These are phyloP conservation scores for Suillus fuscotomentosus DNA, from an alignment of 768 basidiomycete genomes.

Conservation along the genomic window DNA sequence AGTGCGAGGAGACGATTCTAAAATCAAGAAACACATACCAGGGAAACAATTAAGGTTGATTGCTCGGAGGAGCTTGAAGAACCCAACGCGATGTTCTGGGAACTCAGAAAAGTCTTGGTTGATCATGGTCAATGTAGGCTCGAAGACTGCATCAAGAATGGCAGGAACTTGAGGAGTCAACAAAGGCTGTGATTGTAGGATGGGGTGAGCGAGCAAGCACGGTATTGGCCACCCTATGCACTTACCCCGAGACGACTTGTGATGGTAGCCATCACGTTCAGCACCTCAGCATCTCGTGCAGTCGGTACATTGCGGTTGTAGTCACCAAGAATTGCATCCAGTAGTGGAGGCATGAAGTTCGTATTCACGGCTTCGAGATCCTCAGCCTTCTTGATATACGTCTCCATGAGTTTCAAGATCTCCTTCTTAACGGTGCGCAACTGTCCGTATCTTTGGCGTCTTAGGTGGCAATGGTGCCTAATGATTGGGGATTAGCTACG, in stretches of 20 bases:
- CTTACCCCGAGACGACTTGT: slow-evolving; percentile 84
- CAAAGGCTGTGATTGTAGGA: slow-evolving; percentile 50
- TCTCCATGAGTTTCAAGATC: slow-evolving; percentile 95
- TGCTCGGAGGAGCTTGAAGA: slow-evolving; percentile 92
- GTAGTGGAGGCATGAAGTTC: slow-evolving; percentile 90
- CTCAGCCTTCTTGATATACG: slow-evolving; percentile 95
- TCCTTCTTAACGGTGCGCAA: slow-evolving; percentile 98
- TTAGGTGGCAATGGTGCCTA: slow-evolving; percentile 93
- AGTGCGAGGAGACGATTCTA: neutral
- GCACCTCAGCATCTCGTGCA: slow-evolving; percentile 93
- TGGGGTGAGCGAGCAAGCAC: slow-evolving; percentile 9
- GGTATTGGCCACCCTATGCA: slow-evolving; percentile 13
- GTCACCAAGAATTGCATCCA: slow-evolving; percentile 97
- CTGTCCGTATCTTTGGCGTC: slow-evolving; percentile 93
- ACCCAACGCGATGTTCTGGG: slow-evolving; percentile 95
- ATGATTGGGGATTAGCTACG: slow-evolving; percentile 10
- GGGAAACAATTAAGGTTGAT: slow-evolving; percentile 96
- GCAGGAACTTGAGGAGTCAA: slow-evolving; percentile 93
- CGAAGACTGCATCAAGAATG: slow-evolving; percentile 95
- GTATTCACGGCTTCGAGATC: slow-evolving; percentile 90
- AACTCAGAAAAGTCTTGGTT: slow-evolving; percentile 99
- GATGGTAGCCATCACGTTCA: slow-evolving; percentile 97
- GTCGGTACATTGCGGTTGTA: slow-evolving; percentile 93
- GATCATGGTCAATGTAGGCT: slow-evolving; percentile 97
- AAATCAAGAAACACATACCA: slow-evolving; percentile 43